Conservation (phyloP, 2,329 filamentous ascomycete species). For the Rhynchosporium agropyri region DNA sequence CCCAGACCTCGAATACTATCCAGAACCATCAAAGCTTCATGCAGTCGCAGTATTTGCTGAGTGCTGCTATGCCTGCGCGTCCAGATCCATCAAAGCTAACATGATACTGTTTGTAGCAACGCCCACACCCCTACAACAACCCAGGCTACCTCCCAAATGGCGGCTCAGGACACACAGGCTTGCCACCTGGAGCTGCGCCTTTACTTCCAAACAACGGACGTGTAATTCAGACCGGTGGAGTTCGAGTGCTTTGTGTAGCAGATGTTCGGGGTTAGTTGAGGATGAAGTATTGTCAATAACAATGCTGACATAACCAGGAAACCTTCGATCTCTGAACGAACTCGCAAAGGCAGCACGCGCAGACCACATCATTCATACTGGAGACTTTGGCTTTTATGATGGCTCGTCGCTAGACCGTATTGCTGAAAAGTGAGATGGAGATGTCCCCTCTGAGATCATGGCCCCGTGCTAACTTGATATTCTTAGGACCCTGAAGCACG, state of each 20-base stretch:
- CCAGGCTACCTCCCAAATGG: slow-evolving; percentile 63
- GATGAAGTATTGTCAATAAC: slow-evolving; percentile 13
- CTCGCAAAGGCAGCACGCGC: slow-evolving; percentile 92
- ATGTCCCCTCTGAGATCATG: slow-evolving; percentile 9
- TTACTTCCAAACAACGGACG: slow-evolving; percentile 70
- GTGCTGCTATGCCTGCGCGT: slow-evolving; percentile 9
- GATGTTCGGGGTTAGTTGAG: slow-evolving; percentile 66
- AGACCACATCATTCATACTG: slow-evolving; percentile 97
- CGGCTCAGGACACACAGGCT: slow-evolving; percentile 50
- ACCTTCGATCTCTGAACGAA: slow-evolving; percentile 92
- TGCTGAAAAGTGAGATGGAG: slow-evolving; percentile 81
- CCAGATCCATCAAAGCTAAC: slow-evolving; percentile 31
- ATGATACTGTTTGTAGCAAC: slow-evolving; percentile 38
- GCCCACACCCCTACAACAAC: slow-evolving; percentile 42
- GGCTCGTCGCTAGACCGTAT: slow-evolving; percentile 94
- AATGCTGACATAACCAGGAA: slow-evolving; percentile 61
- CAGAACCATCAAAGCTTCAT: not conserved
- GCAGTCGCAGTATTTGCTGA: not conserved
- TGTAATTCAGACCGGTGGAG: slow-evolving; percentile 65
- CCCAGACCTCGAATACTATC: slow-evolving; percentile 17
- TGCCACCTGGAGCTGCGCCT: slow-evolving; percentile 63
- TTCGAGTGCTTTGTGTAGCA: slow-evolving; percentile 70
- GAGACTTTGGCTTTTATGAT: slow-evolving; percentile 99
- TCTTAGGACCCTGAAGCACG: slow-evolving; percentile 89
- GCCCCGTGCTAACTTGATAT: slow-evolving; percentile 35